Evolutionary conservation across 2,329 filamentous ascomycete genomes (phyloP).

Genomic region (Cadophora sp.): DNA sequence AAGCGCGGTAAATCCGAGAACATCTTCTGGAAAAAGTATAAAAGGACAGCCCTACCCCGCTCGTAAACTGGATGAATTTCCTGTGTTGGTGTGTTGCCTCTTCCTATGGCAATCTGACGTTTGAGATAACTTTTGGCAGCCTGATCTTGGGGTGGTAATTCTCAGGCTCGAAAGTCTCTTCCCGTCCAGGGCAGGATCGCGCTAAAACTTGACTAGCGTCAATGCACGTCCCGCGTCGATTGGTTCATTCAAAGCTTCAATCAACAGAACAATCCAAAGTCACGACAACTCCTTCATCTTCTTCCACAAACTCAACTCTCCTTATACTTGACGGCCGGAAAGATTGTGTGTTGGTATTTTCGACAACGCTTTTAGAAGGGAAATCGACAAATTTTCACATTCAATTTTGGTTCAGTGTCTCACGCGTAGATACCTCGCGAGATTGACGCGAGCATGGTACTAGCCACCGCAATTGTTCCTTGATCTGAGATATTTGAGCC

Average conservation of each 20-base stretch:
- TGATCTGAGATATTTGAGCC: conserved; percentile 20
- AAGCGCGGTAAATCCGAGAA: conserved; percentile 33
- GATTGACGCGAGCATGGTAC: conserved; percentile 35
- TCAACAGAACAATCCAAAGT: conserved; percentile 14
- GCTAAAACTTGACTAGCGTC: conserved; percentile 18
- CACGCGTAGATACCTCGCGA: conserved; percentile 35
- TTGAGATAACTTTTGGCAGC: conserved; percentile 12
- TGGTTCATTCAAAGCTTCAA: conserved; percentile 16
- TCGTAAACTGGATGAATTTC: conserved; percentile 27
- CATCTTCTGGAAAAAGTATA: conserved; percentile 37
- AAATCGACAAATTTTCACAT: not conserved
- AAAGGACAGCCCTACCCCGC: conserved; percentile 35
- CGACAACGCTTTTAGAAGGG: not conserved
- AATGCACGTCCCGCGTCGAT: conserved; percentile 5
- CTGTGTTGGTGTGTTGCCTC: conserved; percentile 37
- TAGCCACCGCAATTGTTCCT: conserved; percentile 38
- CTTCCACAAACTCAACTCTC: not conserved
- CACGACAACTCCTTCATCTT: not conserved
- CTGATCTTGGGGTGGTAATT: not conserved
- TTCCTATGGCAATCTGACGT: conserved; percentile 6
- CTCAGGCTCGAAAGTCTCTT: conserved; percentile 12
- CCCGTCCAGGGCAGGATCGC: not conserved
- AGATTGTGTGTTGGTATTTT: not conserved
- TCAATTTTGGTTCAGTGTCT: conserved; percentile 15
- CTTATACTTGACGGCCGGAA: not conserved